phyloP scores from a whole-genome alignment of 2,329 filamentous ascomycete genomes.

The Cordyceps cicadae region DNA sequence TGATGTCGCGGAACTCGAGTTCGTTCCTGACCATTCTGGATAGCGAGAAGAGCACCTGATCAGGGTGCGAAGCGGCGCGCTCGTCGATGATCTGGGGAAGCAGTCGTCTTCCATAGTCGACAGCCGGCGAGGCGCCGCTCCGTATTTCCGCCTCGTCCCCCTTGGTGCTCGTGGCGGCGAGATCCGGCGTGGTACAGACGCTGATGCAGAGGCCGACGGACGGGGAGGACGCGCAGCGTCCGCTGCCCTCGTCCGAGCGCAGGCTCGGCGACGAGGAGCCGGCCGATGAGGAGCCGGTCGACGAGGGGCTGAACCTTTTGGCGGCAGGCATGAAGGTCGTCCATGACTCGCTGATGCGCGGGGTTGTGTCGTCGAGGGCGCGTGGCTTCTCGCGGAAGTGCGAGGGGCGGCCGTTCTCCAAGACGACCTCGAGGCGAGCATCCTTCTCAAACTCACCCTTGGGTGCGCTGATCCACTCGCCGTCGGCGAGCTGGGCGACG shows the following conservation, averaged over 20 bases:
- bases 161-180: not conserved
- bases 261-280: not conserved
- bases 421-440: conserved; percentile 16
- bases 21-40: conserved; percentile 13
- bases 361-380: not conserved
- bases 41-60: conserved; percentile 20
- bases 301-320: not conserved
- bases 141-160: not conserved
- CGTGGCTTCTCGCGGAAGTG: conserved; percentile 15
- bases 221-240: not conserved
- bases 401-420: conserved; percentile 18
- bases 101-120: conserved; percentile 17
- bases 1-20: conserved; percentile 17
- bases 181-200: not conserved
- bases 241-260: not conserved
- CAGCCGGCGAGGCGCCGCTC: not conserved
- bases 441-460: conserved; percentile 21
- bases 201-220: not conserved
- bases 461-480: conserved; percentile 19
- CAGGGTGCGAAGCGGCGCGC: conserved; percentile 20
- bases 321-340: conserved; percentile 2
- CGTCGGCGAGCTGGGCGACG: conserved; percentile 17
- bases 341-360: not conserved
- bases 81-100: conserved; percentile 23
- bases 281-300: not conserved